Conservation (phyloP, 768 basidiomycete genomes). For the Kwoniella heveanensis region DNA sequence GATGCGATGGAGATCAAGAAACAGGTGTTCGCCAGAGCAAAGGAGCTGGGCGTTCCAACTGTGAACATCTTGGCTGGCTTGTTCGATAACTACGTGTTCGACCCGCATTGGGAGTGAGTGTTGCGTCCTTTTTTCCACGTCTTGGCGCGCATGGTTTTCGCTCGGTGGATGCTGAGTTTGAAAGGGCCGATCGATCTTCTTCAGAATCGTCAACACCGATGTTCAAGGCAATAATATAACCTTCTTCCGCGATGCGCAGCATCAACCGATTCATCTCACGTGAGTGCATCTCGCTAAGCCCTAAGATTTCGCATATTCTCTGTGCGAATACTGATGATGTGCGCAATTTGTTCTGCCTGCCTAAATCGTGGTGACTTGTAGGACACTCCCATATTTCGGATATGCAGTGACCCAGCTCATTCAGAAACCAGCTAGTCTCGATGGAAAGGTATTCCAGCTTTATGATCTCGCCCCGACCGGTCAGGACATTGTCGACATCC, state of each 20-base stretch:
- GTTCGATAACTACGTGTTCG: conserved; percentile 15
- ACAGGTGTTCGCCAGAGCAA: conserved; percentile 2
- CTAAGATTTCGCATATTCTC: too few relatives aligned
- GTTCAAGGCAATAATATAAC: conserved; percentile 20
- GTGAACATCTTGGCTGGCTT: conserved; percentile 10
- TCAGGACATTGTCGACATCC: conserved; percentile 10
- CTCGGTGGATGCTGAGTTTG: background rate
- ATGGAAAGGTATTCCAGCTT: conserved; percentile 2
- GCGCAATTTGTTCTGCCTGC: too few relatives aligned
- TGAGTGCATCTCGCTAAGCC: too few relatives aligned
- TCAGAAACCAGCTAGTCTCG: background rate
- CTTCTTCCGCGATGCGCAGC: conserved; percentile 10
- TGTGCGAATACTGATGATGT: too few relatives aligned
- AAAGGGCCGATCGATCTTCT: background rate
- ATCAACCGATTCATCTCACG: conserved; percentile 11
- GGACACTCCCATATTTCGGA: conserved; percentile 6
- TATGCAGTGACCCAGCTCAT: conserved; percentile 8
- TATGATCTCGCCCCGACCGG: conserved; percentile 12
- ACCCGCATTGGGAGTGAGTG: conserved; percentile 18
- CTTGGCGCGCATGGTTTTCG: too few relatives aligned
- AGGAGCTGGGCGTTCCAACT: conserved; percentile 10
- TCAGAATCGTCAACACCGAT: conserved; percentile 21
- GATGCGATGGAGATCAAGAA: conserved; percentile 6
- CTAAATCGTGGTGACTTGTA: background rate
- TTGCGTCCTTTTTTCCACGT: too few relatives aligned